Base-by-base conservation (phyloP, 805 yeast genomes). In the Wickerhamiella kazuoi region DNA sequence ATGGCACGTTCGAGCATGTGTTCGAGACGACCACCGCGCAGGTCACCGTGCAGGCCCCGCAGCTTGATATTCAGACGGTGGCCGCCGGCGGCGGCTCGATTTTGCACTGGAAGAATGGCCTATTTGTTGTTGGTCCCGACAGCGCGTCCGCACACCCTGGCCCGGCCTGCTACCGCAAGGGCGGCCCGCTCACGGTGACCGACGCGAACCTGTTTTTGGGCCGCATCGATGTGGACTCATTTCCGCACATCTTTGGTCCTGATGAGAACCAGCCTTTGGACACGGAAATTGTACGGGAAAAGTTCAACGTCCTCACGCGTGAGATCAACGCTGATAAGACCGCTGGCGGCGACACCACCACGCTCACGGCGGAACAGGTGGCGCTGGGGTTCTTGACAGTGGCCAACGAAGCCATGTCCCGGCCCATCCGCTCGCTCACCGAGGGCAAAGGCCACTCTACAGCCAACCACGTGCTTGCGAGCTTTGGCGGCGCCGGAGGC, bases 401-500 rank as follows among this genome's bases (percentile, higher is more conserved):
- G 5, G 94, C 94, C 1, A 77, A 79, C 50, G 93, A 80, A 50
- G 64, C 84, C 1, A 83, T 83, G 94, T 79, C 90, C n/a, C 68
- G 93, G 44, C 94, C 94, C 2, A 79, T 83, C 39, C 67, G 94
- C 42, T 75, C 79, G 32, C 60, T 83, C 38, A 82, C 94, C 0
- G 94, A 82, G 53, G 81, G 87, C 2, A 80, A 75, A 51, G 94
- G 94, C 3, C 73, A 74, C 51, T 65, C 71, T 32, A 67, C 74
- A 0, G 54, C 78, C 8, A 62, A 68, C 9, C 94, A 83, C 54
- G 61, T 77, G 42, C 59, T 83, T 43, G 93, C 84, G 1, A 69
- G 87, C 2, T 83, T 83, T 59, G 94, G 94, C 35, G 94, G 94
- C 36, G 93, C 93, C 20, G 94, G 94, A 39, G 94, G 94, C 7